Base-by-base conservation (phyloP, 768 basidiomycete genomes). In the Sporobolomyces pararoseus region DNA sequence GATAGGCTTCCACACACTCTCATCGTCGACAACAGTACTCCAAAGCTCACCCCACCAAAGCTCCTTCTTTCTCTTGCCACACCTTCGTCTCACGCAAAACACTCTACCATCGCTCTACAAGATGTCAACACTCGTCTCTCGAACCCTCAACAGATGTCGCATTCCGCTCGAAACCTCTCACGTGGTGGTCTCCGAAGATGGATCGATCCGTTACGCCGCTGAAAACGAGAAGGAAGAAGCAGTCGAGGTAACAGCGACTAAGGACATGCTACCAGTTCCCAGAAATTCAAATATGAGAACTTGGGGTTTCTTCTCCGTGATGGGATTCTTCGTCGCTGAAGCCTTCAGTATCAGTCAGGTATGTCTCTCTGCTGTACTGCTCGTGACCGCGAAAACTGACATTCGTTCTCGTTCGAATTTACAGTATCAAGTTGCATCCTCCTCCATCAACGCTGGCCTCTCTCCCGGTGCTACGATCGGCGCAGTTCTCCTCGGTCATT, bases 231-330 rank as follows among this genome's bases (percentile, higher is more conserved):
- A 49, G 1, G 29, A 39, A 7, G 57, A 54, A 1, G 29, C 25
- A 25, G 59, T 71, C 34, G 66, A 63, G 21, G 59, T 76, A 44
- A 47, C 25, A 6, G 73, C 67, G 7, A 58, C 66, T 39, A n/a
- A 32, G 9, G 75, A 75, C 47, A 75, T 76, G 73, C 60, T 72
- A 0, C 75, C 75, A 3, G 67, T 76, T 19, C 54, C 73, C 27
- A 35, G 32, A 25, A 42, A 54, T 52, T 50, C 44, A 13, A 55
- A 66, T 12, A n/a, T 70, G 46, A 35, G 73, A 2, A 72, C 70
- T 2, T 76, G 75, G 73, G 75, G 75, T 2, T 10, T 65, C 23
- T 47, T 66, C 50, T 61, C 59, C 12, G 17, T 47, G 7, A 6
- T 46, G 21, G 65, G 55, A 3, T 66, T 51, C 21, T 66, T 53